These are phyloP conservation scores for Ophiostoma angusticollis DNA, from an alignment of 2,329 filamentous ascomycete species.

Conservation along the genomic window DNA sequence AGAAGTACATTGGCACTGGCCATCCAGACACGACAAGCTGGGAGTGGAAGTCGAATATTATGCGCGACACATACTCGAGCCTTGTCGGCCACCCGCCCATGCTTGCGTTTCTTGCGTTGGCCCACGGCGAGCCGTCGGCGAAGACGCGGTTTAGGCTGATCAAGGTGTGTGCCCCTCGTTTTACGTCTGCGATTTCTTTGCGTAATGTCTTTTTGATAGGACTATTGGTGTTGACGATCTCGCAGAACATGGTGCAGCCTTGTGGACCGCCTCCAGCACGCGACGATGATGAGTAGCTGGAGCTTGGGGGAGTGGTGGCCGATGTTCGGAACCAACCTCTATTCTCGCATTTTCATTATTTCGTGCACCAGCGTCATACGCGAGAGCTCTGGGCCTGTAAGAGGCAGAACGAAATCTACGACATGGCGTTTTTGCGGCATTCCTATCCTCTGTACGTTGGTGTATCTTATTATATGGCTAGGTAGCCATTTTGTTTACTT, in stretches of 20 bases:
- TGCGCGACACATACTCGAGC: slow-evolving; percentile 81
- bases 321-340: not conserved
- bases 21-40: slow-evolving; percentile 94
- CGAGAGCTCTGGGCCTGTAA: no score
- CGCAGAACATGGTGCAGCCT: slow-evolving; percentile 55
- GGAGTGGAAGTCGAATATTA: slow-evolving; percentile 94
- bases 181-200: not conserved
- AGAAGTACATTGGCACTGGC: slow-evolving; percentile 90
- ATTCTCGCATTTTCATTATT: not conserved
- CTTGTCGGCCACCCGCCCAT: slow-evolving; percentile 84
- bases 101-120: slow-evolving; percentile 78
- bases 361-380: no score
- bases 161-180: slow-evolving; percentile 36
- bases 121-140: slow-evolving; percentile 71
- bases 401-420: no score
- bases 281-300: slow-evolving; percentile 27
- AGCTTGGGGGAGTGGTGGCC: not conserved
- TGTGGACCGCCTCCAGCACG: slow-evolving; percentile 44
- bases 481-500: no score
- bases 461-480: no score
- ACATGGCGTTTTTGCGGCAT: no score
- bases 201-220: not conserved
- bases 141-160: slow-evolving; percentile 71
- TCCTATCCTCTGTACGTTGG: no score
- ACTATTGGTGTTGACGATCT: not conserved